phyloP scores from a whole-genome alignment of 2,329 filamentous ascomycete species.

The Trichophyton benhamiae region DNA sequence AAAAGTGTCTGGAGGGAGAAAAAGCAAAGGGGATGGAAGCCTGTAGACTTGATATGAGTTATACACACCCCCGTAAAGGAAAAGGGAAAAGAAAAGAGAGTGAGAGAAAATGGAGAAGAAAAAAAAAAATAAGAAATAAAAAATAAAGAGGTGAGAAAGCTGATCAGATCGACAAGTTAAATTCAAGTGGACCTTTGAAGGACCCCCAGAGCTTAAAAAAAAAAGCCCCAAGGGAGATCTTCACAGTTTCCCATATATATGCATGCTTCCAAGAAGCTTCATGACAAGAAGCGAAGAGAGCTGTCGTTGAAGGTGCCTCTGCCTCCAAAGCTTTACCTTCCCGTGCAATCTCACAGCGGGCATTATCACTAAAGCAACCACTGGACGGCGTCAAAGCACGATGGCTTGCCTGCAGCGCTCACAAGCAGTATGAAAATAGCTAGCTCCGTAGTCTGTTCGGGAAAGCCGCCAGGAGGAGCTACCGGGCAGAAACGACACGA shows the following conservation, averaged over 20 bases:
- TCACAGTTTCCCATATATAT: not conserved
- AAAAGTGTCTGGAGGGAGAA: not conserved
- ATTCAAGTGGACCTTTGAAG: not conserved
- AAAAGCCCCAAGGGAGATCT: not conserved
- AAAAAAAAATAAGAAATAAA: not conserved
- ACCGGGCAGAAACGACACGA: not conserved
- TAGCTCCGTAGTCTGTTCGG: not conserved
- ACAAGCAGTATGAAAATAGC: not conserved
- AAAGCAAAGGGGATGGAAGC: not conserved
- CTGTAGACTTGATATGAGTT: not conserved
- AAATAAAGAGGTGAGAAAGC: not conserved
- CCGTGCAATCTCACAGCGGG: not conserved
- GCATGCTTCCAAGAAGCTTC: not conserved
- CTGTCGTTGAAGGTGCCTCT: no score
- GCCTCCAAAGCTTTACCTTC: no score
- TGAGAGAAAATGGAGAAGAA: not conserved
- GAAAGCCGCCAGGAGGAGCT: not conserved
- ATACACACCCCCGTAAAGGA: not conserved
- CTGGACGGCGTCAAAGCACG: not conserved
- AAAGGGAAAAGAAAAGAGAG: not conserved
- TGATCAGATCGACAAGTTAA: not conserved
- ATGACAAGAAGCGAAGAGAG: not conserved
- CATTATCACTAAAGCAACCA: not conserved
- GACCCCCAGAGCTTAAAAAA: not conserved
- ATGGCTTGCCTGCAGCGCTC: not conserved